These are phyloP conservation scores for Diplodia sapinea DNA, from an alignment of 2,329 filamentous ascomycete genomes.

Conservation along the genomic window DNA sequence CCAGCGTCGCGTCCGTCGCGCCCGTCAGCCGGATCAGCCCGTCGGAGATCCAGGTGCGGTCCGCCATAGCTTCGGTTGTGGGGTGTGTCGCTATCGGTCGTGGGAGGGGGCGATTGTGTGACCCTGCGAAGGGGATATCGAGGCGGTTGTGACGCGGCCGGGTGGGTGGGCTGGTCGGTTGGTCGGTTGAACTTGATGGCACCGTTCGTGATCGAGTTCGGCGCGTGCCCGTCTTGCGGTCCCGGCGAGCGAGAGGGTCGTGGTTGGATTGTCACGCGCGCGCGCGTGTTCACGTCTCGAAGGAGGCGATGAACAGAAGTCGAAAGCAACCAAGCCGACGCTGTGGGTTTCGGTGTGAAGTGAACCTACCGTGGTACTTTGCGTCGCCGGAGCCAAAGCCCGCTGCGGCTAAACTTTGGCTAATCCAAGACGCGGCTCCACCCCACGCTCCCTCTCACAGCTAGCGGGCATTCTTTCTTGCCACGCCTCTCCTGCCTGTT, in stretches of 20 bases:
- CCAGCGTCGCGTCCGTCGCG: constrained; percentile 60
- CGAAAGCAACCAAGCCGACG: background rate
- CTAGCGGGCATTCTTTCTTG: background rate
- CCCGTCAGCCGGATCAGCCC: constrained; percentile 60
- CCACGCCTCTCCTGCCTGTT: background rate
- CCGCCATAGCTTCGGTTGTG: background rate
- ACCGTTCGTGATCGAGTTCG: no score
- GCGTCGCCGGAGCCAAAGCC: background rate
- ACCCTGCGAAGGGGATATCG: no score
- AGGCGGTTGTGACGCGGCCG: no score
- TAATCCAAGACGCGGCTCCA: background rate
- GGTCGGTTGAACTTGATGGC: no score
- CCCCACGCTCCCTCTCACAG: background rate
- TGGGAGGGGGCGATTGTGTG: no score
- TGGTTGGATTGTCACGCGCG: background rate
- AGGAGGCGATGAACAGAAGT: background rate
- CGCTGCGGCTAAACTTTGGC: background rate
- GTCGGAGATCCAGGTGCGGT: constrained; percentile 51
- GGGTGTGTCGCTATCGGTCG: background rate
- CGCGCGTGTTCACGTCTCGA: background rate
- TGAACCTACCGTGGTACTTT: background rate
- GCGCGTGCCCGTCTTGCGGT: no score
- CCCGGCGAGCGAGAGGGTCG: no score
- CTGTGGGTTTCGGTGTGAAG: background rate
- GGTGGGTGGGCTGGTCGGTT: no score